phyloP scores from a whole-genome alignment of 2,329 filamentous ascomycete species.

The Gnomoniopsis sp. region DNA sequence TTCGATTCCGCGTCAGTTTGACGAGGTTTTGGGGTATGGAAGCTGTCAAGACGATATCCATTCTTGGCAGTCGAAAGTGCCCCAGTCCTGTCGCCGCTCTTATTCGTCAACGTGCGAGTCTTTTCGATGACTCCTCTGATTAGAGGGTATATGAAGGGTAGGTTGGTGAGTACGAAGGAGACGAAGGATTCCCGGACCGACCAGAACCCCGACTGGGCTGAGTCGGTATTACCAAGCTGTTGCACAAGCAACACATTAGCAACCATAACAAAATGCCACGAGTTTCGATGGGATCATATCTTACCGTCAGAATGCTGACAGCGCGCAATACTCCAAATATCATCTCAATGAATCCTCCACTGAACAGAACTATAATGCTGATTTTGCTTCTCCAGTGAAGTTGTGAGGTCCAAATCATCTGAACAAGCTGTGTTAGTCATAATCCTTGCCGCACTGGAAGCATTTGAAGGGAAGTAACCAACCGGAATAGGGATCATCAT shows the following conservation, averaged over 20 bases:
- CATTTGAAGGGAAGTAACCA: background rate
- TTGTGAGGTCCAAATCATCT: conserved; percentile 44
- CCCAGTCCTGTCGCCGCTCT: background rate
- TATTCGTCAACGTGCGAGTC: conserved; percentile 1
- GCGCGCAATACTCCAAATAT: conserved; percentile 47
- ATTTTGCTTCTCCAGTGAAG: conserved; percentile 39
- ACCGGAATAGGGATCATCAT: conserved; percentile 42
- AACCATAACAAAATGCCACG: conserved; percentile 4
- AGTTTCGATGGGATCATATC: background rate
- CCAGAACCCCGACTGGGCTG: conserved; percentile 33
- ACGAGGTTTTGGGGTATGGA: background rate
- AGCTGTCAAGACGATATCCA: background rate
- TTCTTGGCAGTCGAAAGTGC: background rate
- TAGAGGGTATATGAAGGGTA: conserved; percentile 36
- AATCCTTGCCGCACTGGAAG: background rate
- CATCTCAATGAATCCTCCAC: conserved; percentile 48
- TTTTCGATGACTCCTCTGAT: conserved; percentile 24
- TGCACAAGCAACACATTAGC: background rate
- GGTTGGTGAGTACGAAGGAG: conserved; percentile 35
- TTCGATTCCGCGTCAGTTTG: background rate
- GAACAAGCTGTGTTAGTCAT: conserved; percentile 15
- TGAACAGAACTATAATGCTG: conserved; percentile 45
- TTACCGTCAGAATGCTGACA: conserved; percentile 38
- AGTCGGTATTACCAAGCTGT: conserved; percentile 28
- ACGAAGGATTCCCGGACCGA: conserved; percentile 38